These are phyloP conservation scores for Rhizophora apiculata DNA, from an alignment of 345 rosid genomes.

Conservation along the genomic window DNA sequence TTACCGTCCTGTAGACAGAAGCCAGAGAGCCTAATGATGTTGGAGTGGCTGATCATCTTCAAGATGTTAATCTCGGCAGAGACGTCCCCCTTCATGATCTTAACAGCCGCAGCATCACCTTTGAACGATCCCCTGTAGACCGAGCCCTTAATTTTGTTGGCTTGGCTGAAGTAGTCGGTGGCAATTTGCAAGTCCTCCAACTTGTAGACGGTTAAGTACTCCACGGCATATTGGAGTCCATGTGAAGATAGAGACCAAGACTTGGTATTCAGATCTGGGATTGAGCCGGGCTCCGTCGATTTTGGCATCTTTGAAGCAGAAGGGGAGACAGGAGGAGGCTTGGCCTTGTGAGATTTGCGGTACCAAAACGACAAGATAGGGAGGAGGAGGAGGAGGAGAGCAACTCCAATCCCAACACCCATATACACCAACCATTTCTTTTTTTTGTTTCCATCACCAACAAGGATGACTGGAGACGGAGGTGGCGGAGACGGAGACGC, in stretches of 20 bases:
- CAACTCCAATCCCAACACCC: constrained; percentile 57
- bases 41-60: constrained; percentile 74
- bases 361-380: constrained; percentile 28
- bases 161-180: constrained; percentile 54
- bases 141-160: constrained; percentile 55
- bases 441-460: constrained; percentile 18
- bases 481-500: constrained; percentile 34
- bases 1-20: constrained; percentile 70
- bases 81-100: constrained; percentile 76
- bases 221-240: constrained; percentile 52
- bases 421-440: constrained; percentile 43
- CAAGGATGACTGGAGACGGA: constrained; percentile 1
- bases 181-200: constrained; percentile 56
- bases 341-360: constrained; percentile 13
- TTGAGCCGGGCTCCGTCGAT: constrained; percentile 26
- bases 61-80: constrained; percentile 73
- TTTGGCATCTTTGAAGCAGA: constrained; percentile 19
- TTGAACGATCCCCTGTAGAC: constrained; percentile 64
- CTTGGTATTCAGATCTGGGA: constrained; percentile 22
- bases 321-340: constrained; percentile 9
- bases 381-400: constrained; percentile 34
- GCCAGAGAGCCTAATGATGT: constrained; percentile 81
- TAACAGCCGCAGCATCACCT: constrained; percentile 73
- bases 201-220: constrained; percentile 59
- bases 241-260: constrained; percentile 45